Conservation (phyloP, 371 early-diverging fungal species). For the Homolaphlyctis polyrhiza region DNA sequence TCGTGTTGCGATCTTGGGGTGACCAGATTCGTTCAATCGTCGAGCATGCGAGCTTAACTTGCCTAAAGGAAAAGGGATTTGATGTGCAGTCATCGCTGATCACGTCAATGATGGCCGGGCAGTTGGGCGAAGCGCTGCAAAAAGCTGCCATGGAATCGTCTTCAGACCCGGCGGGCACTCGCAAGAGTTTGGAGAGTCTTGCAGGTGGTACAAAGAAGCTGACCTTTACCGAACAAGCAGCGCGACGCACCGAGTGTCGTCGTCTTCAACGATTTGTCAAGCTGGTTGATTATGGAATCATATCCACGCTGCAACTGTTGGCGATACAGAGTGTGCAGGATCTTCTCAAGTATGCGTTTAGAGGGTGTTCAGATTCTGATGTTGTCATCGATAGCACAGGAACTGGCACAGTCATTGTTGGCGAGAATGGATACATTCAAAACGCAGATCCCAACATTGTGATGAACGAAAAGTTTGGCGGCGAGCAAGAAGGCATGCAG, state of each 20-base stretch:
- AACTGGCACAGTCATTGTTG: conserved; percentile 21
- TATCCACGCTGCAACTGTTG: conserved; percentile 40
- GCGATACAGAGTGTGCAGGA: conserved; percentile 35
- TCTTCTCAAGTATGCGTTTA: conserved; percentile 30
- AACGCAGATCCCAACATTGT: neutral
- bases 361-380: conserved; percentile 41
- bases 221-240: conserved; percentile 54
- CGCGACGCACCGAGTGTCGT: conserved; percentile 44
- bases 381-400: conserved; percentile 34
- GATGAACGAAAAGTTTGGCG: neutral
- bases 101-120: conserved; percentile 9
- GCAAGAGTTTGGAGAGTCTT: neutral
- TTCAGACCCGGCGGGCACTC: neutral
- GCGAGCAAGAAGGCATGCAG: neutral
- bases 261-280: conserved; percentile 50
- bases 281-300: conserved; percentile 46
- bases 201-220: conserved; percentile 17
- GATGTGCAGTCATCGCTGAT: conserved; percentile 16
- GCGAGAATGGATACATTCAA: conserved; percentile 5
- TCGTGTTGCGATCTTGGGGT: conserved; percentile 31
- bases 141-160: conserved; percentile 5
- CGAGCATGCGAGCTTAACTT: conserved; percentile 33
- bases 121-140: neutral
- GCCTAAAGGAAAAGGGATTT: conserved; percentile 43
- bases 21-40: conserved; percentile 22